Evolutionary conservation across 441 rosid genomes (phyloP).

Genomic region (Bocquillonia castaneifolia): DNA sequence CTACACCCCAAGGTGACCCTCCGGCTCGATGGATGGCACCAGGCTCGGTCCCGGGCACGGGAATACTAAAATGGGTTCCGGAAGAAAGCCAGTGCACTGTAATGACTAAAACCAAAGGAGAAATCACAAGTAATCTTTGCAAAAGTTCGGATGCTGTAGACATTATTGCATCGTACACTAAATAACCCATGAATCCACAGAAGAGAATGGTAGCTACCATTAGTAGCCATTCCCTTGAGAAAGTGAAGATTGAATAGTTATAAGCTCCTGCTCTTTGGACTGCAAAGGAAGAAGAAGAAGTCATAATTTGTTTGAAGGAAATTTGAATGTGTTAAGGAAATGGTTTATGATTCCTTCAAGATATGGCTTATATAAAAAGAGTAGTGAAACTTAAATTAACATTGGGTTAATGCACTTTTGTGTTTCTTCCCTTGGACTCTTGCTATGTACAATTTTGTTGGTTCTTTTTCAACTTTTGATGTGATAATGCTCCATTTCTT

Average conservation of each 20-base stretch:
- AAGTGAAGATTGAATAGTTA: conserved; percentile 14
- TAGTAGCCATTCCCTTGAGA: conserved; percentile 41
- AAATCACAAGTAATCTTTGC: conserved; percentile 41
- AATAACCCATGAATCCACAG: conserved; percentile 37
- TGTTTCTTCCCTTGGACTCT: background rate
- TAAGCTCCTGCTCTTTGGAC: conserved; percentile 21
- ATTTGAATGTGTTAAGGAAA: background rate
- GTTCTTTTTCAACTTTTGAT: background rate
- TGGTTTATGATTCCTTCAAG: background rate
- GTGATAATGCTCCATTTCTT: background rate
- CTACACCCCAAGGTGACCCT: conserved; percentile 58
- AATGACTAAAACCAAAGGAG: conserved; percentile 46
- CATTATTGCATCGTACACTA: conserved; percentile 48
- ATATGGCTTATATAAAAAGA: background rate
- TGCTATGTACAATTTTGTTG: background rate
- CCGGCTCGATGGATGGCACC: conserved; percentile 55
- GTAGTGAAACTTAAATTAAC: background rate
- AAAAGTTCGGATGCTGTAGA: conserved; percentile 47
- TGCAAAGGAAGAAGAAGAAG: conserved; percentile 18
- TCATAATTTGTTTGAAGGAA: background rate
- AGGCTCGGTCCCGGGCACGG: conserved; percentile 53
- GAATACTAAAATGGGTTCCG: conserved; percentile 32
- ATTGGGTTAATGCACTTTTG: background rate
- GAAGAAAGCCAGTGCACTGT: conserved; percentile 52
- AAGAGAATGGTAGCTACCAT: conserved; percentile 25